phyloP scores from a whole-genome alignment of 306 rosid species.

The Canavalia ensiformis region DNA sequence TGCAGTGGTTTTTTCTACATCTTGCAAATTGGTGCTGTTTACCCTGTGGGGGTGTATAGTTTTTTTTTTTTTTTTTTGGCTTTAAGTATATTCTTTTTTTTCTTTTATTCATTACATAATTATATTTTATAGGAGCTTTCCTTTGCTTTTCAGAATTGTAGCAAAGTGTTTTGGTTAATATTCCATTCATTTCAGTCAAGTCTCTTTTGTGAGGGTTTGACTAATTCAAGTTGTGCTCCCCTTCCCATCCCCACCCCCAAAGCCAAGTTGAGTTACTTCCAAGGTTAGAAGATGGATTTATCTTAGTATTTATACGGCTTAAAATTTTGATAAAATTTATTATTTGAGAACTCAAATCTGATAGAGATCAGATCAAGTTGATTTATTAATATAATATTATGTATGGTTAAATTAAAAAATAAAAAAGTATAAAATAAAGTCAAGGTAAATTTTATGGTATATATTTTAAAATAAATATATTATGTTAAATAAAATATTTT shows the following conservation, averaged over 20 bases:
- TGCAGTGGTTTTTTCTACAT: slow-evolving; percentile 69
- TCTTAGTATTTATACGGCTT: no score
- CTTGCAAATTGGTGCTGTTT: slow-evolving; percentile 71
- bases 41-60: slow-evolving; percentile 71
- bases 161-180: slow-evolving; percentile 34
- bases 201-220: slow-evolving; percentile 40
- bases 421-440: no score
- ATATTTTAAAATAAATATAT: no score
- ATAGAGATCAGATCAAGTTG: no score
- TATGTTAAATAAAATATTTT: no score
- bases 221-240: neutral
- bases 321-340: no score
- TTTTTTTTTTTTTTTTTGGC: neutral
- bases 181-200: slow-evolving; percentile 62
- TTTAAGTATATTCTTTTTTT: slow-evolving; percentile 6
- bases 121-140: slow-evolving; percentile 13
- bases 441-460: no score
- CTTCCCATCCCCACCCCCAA: neutral
- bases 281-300: no score
- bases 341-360: no score
- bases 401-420: no score
- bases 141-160: neutral
- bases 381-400: no score
- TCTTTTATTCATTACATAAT: slow-evolving; percentile 22
- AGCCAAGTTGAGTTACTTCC: neutral